Base-by-base conservation (phyloP, 345 rosid species). In the Citrus hindsii region DNA sequence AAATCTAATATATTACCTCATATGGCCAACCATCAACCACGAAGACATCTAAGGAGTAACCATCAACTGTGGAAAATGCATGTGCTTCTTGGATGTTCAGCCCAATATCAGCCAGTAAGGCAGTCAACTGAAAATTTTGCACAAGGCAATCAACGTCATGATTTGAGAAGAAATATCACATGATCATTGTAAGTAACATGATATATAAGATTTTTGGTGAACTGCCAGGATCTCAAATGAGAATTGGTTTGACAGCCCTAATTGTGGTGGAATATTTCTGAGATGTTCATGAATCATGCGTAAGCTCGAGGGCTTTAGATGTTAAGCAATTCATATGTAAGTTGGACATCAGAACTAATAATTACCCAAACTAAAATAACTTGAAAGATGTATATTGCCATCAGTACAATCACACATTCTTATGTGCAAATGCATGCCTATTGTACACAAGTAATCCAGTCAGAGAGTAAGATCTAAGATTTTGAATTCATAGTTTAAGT, bases 11-110 rank as follows among this genome's bases (percentile, higher is more conserved):
- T 76, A 37, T n/a, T 87, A 94, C 99, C 99, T n/a, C 98, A 80
- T 80, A 94, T n/a, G 93, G 97, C 99, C 98, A 96, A 84, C 99
- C 98, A 78, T 96, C 99, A 83, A 96, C 98, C 72, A 96, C 98
- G 86, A 96, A 96, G 77, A 94, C 98, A 89, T 96, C 99, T 38
- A 96, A 87, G 64, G 99, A 96, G 86, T 83, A 96, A 71, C 99
- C 98, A 80, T 96, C 97, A 13, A 83, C 88, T 6, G 99, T 94
- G 75, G 99, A 96, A 87, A 96, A 94, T 51, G 89, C 99, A 79
- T 96, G 99, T 19, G 99, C 99, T 87, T 96, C 99, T 85, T 92
- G 98, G 84, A 96, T 96, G 87, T 96, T 96, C 76, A 96, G 88
- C 81, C 95, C 99, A 81, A 92, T 85, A 76, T 96, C 97, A 77